phyloP scores from a whole-genome alignment of 1,284 basidiomycete species.

The Phellinidium pouzarii region DNA sequence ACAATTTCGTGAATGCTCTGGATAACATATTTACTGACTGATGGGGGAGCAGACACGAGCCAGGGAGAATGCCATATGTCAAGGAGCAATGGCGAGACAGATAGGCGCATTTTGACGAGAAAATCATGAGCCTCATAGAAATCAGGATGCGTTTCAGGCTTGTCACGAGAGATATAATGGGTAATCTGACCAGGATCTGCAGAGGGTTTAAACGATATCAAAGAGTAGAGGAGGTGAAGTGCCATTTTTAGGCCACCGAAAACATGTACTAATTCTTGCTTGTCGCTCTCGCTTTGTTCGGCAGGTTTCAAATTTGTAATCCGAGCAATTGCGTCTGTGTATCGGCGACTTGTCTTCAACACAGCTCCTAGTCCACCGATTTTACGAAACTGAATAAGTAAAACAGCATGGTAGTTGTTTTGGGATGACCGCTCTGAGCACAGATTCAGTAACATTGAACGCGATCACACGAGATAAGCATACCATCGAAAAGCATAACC shows the following conservation, averaged over 20 bases:
- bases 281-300: conserved; percentile 48
- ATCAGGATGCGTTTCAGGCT: conserved; percentile 64
- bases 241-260: conserved; percentile 80
- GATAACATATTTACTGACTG: conserved; percentile 69
- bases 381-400: conserved; percentile 71
- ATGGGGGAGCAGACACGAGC: conserved; percentile 70
- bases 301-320: conserved; percentile 42
- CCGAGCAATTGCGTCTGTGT: conserved; percentile 52
- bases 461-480: conserved; percentile 28
- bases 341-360: conserved; percentile 52
- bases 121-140: conserved; percentile 86
- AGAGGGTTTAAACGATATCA: conserved; percentile 75
- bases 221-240: conserved; percentile 69
- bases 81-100: conserved; percentile 61
- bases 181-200: conserved; percentile 83
- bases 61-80: conserved; percentile 82
- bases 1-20: conserved; percentile 78
- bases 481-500: conserved; percentile 80
- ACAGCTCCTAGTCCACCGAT: conserved; percentile 69
- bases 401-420: conserved; percentile 75
- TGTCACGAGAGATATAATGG: conserved; percentile 68
- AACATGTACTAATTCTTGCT: conserved; percentile 66
- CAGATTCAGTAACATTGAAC: conserved; percentile 1
- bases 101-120: conserved; percentile 74
- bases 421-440: conserved; percentile 63